Evolutionary conservation across 768 basidiomycete genomes (phyloP), one percentile per base, ranked within the genome.

Genomic region (Phlebiopsis gigantea): DNA sequence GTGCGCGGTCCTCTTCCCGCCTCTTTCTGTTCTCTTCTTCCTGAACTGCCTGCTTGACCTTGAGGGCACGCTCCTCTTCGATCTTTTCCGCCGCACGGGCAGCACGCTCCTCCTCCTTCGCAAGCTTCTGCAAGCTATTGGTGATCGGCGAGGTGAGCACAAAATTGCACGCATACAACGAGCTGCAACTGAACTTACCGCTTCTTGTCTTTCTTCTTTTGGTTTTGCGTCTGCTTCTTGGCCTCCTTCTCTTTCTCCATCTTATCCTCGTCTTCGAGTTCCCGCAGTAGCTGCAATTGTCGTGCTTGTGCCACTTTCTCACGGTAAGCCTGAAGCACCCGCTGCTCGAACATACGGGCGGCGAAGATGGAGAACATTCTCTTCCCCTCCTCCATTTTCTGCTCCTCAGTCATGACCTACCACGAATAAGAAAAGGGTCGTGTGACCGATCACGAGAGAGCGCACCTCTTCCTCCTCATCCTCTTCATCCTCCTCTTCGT

Each of bases 291-390:
- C 64, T 98, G 95, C 59, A 89, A 75, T 71, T 98, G 95, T 62
- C 93, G 84, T 72, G 96, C 95, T 68, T 96, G 93, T 12, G 97
- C 96, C 17, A 98, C 92, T 71, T 91, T 88, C 74, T 98, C 96
- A 34, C 96, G 88, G 68, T 96, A 98, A 14, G 96, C 93, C 66
- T 93, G 89, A 54, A 97, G 83, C 39, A 98, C 97, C 22, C 97
- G 87, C 72, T 98, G 96, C 74, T 99, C 97, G 71, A 99, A 98
- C 95, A 98, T 97, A 53, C 97, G 85, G 43, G 97, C 97, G 15
- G 97, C 97, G 66, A 99, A 99, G 72, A 99, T 97, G 62, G 93
- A 94, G 77, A 99, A 99, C 97, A 99, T 99, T 50, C 92, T 84
- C 71, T 95, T 93, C 63, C 97, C 97, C 74, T 98, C 97, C 72